Evolutionary conservation across 768 basidiomycete genomes (phyloP), one percentile per base, ranked within the genome.

Genomic region (Cyclocybe aegerita): DNA sequence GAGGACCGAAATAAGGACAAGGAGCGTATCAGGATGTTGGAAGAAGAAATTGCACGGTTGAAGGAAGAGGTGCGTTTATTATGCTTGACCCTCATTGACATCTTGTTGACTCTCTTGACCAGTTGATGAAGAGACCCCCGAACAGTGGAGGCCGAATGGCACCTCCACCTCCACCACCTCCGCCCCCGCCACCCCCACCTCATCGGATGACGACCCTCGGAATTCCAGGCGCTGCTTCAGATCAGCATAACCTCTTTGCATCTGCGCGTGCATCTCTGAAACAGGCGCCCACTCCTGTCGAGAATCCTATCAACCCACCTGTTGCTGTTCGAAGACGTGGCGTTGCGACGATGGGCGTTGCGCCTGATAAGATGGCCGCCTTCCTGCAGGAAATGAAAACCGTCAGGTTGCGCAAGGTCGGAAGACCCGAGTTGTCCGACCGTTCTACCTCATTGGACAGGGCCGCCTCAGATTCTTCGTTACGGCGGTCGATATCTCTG

Each of bases 371-470:
- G 64, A 90, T 92, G 86, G 86, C 85, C 0, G 88, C 85, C 1
- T 92, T 92, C 60, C 66, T 92, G 54, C 83, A 70, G 5, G 90
- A 92, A 64, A 83, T 92, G 76, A 91, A 90, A 73, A 85, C 79
- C 1, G 86, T 83, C 17, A 74, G 84, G 42, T 59, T 92, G 44
- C 77, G 79, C 54, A 88, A 80, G 64, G 81, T 86, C 6, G 40
- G 11, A 16, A n/a, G 40, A 42, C 29, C 40, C 40, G 36, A 37
- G 11, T 4, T 37, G 36, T 15, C 40, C 29, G 40, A 5, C 23
- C 23, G 5, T 23, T 23, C 23, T 23, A 23, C 3, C 23, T 23
- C 23, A 5, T 23, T 23, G 23, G 23, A 23, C 23, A 23, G 23
- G 40, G n/a, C 36, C 17, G 37, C 38, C n/a, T 7, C 47, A 40